Conservation (phyloP, 2,329 filamentous ascomycete species). For the Mycosphaerella sp. region DNA sequence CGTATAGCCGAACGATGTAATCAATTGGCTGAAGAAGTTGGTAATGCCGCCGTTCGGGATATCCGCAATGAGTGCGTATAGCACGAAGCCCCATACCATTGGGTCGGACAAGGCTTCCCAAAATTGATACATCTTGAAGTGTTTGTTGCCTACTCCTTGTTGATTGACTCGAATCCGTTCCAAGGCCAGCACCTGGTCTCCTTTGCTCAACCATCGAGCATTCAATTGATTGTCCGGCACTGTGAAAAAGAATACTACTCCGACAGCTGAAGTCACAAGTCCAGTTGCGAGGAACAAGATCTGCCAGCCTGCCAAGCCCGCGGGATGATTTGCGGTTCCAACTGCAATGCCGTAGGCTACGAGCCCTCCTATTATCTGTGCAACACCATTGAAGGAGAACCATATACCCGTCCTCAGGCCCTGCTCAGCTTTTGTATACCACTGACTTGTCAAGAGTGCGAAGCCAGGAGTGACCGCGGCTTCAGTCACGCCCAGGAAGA, state of each 20-base stretch:
- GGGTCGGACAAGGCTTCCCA: slow-evolving; percentile 54
- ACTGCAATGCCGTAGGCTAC: slow-evolving; percentile 59
- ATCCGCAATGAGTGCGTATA: slow-evolving; percentile 51
- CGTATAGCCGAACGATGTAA: slow-evolving; percentile 60
- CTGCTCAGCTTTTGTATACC: slow-evolving; percentile 67
- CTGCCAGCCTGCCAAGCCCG: slow-evolving; percentile 59
- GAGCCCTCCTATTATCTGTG: slow-evolving; percentile 57
- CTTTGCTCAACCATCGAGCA: slow-evolving; percentile 56
- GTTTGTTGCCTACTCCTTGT: slow-evolving; percentile 61
- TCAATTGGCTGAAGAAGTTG: slow-evolving; percentile 58
- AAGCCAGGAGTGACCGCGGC: slow-evolving; percentile 64
- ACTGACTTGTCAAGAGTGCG: slow-evolving; percentile 61
- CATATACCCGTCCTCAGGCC: slow-evolving; percentile 57
- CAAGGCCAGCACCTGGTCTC: slow-evolving; percentile 61
- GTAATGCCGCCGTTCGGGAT: slow-evolving; percentile 55
- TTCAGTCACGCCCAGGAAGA: slow-evolving; percentile 64
- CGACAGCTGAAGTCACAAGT: slow-evolving; percentile 38
- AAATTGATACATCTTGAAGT: slow-evolving; percentile 50
- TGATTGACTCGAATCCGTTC: slow-evolving; percentile 69
- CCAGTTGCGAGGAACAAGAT: slow-evolving; percentile 48
- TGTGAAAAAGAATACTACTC: slow-evolving; percentile 41
- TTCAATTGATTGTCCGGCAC: slow-evolving; percentile 58
- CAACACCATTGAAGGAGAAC: slow-evolving; percentile 63
- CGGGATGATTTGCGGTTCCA: slow-evolving; percentile 50
- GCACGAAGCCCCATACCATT: slow-evolving; percentile 55